These are phyloP conservation scores for Tagetes erecta DNA, from an alignment of 129 eudicot genomes.

Conservation along the genomic window DNA sequence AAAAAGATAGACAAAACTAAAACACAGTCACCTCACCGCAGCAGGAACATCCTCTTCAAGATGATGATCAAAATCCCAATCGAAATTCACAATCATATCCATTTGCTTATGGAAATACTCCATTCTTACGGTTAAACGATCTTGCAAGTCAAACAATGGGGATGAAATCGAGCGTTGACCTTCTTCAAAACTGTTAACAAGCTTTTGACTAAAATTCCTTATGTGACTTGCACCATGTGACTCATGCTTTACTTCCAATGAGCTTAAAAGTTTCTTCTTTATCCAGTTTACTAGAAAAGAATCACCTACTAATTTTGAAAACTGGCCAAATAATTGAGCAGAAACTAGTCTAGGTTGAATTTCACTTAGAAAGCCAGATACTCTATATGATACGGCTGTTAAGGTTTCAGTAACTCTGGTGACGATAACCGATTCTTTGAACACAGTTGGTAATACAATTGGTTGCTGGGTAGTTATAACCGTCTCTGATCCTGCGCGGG, in stretches of 20 bases:
- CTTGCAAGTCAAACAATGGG: constrained; percentile 70
- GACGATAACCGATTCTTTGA: constrained; percentile 72
- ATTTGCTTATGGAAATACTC: constrained; percentile 91
- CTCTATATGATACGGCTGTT: constrained; percentile 59
- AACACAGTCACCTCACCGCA: constrained; percentile 96
- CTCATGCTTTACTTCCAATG: constrained; percentile 67
- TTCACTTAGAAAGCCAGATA: constrained; percentile 92
- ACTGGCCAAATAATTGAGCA: constrained; percentile 71
- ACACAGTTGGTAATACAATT: constrained; percentile 51
- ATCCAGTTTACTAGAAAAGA: constrained; percentile 59
- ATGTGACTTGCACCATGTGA: constrained; percentile 64
- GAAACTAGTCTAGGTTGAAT: constrained; percentile 68
- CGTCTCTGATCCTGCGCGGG: constrained; percentile 28
- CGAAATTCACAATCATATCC: constrained; percentile 76
- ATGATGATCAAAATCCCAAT: constrained; percentile 97
- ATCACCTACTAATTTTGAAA: constrained; percentile 60
- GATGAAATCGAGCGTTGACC: constrained; percentile 89
- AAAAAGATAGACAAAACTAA: neutral
- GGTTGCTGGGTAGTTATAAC: constrained; percentile 45
- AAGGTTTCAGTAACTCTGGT: constrained; percentile 64
- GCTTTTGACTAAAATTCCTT: constrained; percentile 69
- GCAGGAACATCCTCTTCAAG: constrained; percentile 96
- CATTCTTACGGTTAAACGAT: constrained; percentile 60
- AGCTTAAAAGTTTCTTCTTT: constrained; percentile 52
- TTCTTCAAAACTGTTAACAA: constrained; percentile 68